phyloP scores from a whole-genome alignment of 306 rosid genomes.

The Quillaja saponaria region DNA sequence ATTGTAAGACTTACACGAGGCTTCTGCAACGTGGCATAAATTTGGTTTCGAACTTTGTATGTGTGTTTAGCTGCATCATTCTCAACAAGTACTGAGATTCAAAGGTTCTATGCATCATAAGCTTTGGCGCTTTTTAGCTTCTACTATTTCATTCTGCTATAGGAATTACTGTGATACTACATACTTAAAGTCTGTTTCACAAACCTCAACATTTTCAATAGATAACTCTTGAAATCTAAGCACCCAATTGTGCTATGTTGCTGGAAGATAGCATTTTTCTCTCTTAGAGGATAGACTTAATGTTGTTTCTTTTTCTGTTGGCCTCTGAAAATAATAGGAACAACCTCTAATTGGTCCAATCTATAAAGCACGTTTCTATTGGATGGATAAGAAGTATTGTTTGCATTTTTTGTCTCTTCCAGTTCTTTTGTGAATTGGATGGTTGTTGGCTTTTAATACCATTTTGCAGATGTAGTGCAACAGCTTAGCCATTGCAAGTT shows the following conservation, averaged over 20 bases:
- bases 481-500: constrained; percentile 23
- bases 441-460: constrained; percentile 27
- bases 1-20: constrained; percentile 11
- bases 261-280: constrained; percentile 28
- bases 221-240: constrained; percentile 24
- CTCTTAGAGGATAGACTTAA: not conserved
- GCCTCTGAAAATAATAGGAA: constrained; percentile 30
- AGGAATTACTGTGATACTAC: constrained; percentile 2
- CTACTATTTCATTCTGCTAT: constrained; percentile 8
- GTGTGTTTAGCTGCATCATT: not conserved
- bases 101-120: not conserved
- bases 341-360: constrained; percentile 19
- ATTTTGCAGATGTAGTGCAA: constrained; percentile 25
- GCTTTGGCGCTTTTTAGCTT: not conserved
- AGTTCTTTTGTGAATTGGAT: constrained; percentile 23
- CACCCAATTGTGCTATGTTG: constrained; percentile 25
- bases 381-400: constrained; percentile 23
- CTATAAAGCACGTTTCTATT: constrained; percentile 19
- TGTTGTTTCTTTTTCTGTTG: constrained; percentile 1
- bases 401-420: constrained; percentile 30
- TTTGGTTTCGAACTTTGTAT: constrained; percentile 20
- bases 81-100: not conserved
- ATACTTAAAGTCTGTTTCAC: constrained; percentile 21
- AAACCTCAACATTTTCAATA: constrained; percentile 5
- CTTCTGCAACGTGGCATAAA: constrained; percentile 18